phyloP scores from a whole-genome alignment of 345 rosid genomes.

The Nephelium lappaceum region DNA sequence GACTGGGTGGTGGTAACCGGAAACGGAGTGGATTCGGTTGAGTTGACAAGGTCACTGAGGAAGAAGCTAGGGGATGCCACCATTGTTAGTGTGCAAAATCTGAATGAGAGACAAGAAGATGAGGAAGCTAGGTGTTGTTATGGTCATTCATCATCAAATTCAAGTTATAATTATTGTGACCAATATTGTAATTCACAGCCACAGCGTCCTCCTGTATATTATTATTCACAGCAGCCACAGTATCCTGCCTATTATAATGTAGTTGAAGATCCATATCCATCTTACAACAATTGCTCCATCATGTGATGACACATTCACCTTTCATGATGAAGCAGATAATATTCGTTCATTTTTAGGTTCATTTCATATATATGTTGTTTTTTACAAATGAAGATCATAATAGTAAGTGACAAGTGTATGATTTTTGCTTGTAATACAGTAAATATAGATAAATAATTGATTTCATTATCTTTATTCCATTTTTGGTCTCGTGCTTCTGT shows the following conservation, averaged over 20 bases:
- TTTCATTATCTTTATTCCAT: no score
- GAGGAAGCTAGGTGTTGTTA: not conserved
- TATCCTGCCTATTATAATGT: not conserved
- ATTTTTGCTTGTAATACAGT: no score
- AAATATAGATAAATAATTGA: no score
- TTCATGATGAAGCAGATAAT: not conserved
- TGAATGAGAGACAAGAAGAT: not conserved
- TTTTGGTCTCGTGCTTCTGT: no score
- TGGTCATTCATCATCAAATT: not conserved
- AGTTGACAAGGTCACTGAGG: not conserved
- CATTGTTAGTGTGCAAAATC: slow-evolving; percentile 12
- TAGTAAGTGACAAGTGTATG: no score
- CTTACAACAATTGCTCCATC: not conserved
- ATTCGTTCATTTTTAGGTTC: no score
- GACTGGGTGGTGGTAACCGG: slow-evolving; percentile 12
- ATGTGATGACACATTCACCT: not conserved
- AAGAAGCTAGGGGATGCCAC: slow-evolving; percentile 3
- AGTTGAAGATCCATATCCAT: not conserved
- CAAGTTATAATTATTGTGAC: not conserved
- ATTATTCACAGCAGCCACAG: not conserved
- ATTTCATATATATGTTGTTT: no score
- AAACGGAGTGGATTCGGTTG: slow-evolving; percentile 16
- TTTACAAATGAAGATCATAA: no score
- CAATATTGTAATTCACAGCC: not conserved
- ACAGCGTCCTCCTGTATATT: not conserved